Evolutionary conservation across 2,329 filamentous ascomycete species (phyloP).

Genomic region (Chalara sp.): DNA sequence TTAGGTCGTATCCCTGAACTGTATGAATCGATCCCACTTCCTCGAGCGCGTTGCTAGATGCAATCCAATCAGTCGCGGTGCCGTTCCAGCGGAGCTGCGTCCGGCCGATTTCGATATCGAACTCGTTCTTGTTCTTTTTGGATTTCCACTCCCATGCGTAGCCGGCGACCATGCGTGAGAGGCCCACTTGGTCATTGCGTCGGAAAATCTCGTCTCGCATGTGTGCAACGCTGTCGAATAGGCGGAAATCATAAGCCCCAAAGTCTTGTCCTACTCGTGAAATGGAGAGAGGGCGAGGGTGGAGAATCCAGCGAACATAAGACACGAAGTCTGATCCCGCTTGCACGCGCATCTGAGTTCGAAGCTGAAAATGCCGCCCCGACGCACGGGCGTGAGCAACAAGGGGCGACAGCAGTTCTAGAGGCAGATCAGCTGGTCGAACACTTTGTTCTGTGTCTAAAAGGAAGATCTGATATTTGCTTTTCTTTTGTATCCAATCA

Average conservation of each 20-base stretch:
- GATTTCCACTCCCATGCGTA: slow-evolving; percentile 5
- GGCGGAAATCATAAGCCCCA: slow-evolving; percentile 11
- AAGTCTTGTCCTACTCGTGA: slow-evolving; percentile 8
- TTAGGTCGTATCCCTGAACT: slow-evolving; percentile 10
- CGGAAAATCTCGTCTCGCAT: slow-evolving; percentile 10
- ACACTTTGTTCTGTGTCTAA: slow-evolving; percentile 10
- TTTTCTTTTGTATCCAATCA: slow-evolving; percentile 10
- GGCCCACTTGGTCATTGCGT: slow-evolving; percentile 8
- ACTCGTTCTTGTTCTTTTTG: slow-evolving; percentile 8
- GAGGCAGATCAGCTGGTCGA: slow-evolving; percentile 9
- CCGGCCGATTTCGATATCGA: slow-evolving; percentile 9
- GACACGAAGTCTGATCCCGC: slow-evolving; percentile 10
- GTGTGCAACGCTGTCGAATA: slow-evolving; percentile 8
- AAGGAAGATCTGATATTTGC: slow-evolving; percentile 10
- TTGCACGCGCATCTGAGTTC: slow-evolving; percentile 11
- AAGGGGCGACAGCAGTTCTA: slow-evolving; percentile 6
- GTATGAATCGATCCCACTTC: slow-evolving; percentile 12
- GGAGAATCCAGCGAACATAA: slow-evolving; percentile 10
- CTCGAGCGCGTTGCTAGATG: slow-evolving; percentile 9
- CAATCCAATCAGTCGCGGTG: slow-evolving; percentile 5
- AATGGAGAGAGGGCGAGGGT: slow-evolving; percentile 7
- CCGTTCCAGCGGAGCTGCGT: slow-evolving; percentile 10
- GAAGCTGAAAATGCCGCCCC: slow-evolving; percentile 10
- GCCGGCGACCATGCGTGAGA: slow-evolving; percentile 10
- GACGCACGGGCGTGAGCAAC: slow-evolving; percentile 9